Percentiles rank a stretch among this genome's conserved stretches.
phyloP scores from a whole-genome alignment of 495 filamentous ascomycete genomes.

The Penicillium macrosclerotiorum region DNA sequence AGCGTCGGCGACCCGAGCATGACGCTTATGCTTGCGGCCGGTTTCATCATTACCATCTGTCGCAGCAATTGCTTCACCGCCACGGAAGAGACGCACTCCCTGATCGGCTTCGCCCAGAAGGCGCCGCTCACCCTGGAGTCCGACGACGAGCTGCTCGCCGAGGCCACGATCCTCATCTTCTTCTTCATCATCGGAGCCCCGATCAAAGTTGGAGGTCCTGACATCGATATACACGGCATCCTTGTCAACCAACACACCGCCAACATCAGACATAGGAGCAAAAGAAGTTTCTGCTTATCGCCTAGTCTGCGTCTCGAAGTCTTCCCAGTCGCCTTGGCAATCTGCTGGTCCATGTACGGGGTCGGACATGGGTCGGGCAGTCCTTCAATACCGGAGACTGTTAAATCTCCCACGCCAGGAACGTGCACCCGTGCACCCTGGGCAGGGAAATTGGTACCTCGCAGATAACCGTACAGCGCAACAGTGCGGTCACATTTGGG shows the following conservation, averaged over 20 bases:
- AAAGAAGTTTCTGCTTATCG: conserved; percentile 96
- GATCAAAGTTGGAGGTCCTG: conserved; percentile 74
- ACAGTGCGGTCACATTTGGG: conserved; percentile 85
- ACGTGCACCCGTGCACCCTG: conserved; percentile 87
- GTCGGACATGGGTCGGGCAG: conserved; percentile 95
- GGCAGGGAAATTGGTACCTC: conserved; percentile 92
- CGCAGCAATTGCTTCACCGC: conserved; percentile 65
- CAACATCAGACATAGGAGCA: conserved; percentile 97
- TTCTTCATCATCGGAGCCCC: conserved; percentile 51
- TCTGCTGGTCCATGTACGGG: conserved; percentile 80
- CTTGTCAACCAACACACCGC: conserved; percentile 80
- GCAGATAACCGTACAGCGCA: conserved; percentile 87
- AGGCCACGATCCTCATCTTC: conserved; percentile 71
- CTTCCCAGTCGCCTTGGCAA: conserved; percentile 80
- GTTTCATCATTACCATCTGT: conserved; percentile 57
- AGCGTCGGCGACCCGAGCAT: conserved; percentile 59
- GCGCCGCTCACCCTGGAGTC: conserved; percentile 76
- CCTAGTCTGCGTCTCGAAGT: conserved; percentile 70
- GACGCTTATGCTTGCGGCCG: conserved; percentile 70
- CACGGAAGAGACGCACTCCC: conserved; percentile 79
- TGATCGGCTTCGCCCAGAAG: conserved; percentile 78
- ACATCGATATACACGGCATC: conserved; percentile 79
- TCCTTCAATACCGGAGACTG: conserved; percentile 76
- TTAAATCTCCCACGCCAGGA: conserved; percentile 90
- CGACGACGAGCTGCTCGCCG: conserved; percentile 90